Conservation (phyloP, 1,139 yeast species). For the Suhomyces coccinellae region DNA sequence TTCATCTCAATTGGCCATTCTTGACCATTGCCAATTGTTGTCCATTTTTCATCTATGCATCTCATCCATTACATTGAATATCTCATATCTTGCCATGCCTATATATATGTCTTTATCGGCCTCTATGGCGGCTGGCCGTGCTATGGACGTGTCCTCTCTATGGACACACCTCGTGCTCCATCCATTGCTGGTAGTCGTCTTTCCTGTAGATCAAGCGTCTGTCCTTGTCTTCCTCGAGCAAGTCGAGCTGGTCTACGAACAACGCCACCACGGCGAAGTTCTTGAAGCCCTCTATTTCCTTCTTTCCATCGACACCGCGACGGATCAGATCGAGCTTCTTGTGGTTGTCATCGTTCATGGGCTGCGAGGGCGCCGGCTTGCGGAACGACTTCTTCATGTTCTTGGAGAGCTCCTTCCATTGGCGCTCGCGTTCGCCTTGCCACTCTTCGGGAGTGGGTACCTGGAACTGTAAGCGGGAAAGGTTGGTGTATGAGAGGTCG, state of each 20-base stretch:
- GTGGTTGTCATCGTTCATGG: conserved; percentile 55
- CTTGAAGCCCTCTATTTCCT: conserved; percentile 64
- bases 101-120: not conserved
- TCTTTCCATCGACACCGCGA: conserved; percentile 82
- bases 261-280: conserved; percentile 71
- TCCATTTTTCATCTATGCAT: not conserved
- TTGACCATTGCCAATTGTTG: not conserved
- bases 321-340: conserved; percentile 66
- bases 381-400: conserved; percentile 63
- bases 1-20: too few relatives aligned
- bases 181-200: conserved; percentile 65
- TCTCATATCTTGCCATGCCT: conserved; percentile 1
- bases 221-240: conserved; percentile 59
- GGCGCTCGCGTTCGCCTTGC: conserved; percentile 58
- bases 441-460: conserved; percentile 67
- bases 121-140: not conserved
- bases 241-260: conserved; percentile 74
- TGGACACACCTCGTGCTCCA: conserved; percentile 77
- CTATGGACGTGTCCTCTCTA: conserved; percentile 23
- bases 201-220: conserved; percentile 56
- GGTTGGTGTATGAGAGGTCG: conserved; percentile 33
- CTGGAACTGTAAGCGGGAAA: conserved; percentile 26
- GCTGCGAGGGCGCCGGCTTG: conserved; percentile 68
- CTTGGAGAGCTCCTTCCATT: conserved; percentile 63
- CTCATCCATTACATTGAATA: not conserved